These are phyloP conservation scores for Infundibulicybe gibba DNA, from an alignment of 768 basidiomycete genomes.

Conservation along the genomic window DNA sequence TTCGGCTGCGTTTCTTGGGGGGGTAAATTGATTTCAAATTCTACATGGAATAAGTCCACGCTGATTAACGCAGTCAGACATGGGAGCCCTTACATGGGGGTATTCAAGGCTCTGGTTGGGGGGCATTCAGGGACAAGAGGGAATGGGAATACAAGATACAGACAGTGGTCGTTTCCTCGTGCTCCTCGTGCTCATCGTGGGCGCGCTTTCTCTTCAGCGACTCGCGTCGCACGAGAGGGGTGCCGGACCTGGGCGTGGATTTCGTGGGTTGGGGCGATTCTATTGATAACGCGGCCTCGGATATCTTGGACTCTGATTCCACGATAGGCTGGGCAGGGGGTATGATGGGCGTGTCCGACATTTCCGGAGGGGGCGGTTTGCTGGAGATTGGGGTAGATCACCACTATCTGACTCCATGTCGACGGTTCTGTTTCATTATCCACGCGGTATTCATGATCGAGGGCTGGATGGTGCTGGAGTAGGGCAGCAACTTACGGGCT, in stretches of 20 bases:
- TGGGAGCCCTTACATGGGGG: slow-evolving; percentile 33
- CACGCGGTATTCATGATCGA: background rate
- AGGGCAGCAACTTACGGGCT: slow-evolving; percentile 22
- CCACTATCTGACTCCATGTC: too few species aligned
- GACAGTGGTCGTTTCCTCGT: slow-evolving; percentile 13
- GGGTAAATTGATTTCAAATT: slow-evolving; percentile 48
- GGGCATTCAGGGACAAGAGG: slow-evolving; percentile 4
- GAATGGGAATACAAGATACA: slow-evolving; percentile 5
- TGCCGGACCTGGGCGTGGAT: background rate
- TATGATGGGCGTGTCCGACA: background rate
- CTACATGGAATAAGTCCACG: slow-evolving; percentile 17
- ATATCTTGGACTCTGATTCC: background rate
- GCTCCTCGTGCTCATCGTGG: slow-evolving; percentile 17
- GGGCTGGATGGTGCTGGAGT: background rate
- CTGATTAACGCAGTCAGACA: background rate
- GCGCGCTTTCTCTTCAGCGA: slow-evolving; percentile 27
- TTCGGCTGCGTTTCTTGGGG: slow-evolving; percentile 33
- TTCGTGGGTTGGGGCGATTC: background rate
- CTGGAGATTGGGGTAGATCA: too few species aligned
- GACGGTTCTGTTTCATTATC: too few species aligned
- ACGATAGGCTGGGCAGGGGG: too few species aligned
- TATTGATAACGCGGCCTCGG: background rate
- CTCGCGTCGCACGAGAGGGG: slow-evolving; percentile 2
- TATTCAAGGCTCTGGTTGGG: slow-evolving; percentile 32
- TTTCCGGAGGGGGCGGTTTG: background rate